Percentiles rank a stretch among this genome's conserved stretches.
Evolutionary conservation across 257 asterid genomes (phyloP).

Genomic region (Scutellaria minor): DNA sequence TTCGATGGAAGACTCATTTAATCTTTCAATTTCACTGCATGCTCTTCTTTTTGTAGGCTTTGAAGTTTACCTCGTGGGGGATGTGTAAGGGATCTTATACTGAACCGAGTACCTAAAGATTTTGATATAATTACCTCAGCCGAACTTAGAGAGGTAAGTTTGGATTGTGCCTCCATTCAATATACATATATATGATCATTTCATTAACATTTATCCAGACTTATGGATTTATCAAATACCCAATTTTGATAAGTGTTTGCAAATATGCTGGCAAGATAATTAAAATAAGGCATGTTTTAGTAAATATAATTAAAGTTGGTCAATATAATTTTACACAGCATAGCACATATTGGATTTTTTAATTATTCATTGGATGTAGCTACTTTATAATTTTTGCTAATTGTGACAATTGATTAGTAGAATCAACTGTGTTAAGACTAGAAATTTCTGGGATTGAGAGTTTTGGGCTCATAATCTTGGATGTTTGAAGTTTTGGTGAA

Average conservation of each 20-base stretch:
- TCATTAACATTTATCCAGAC: slow-evolving; percentile 3
- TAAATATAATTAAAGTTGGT: slow-evolving; percentile 5
- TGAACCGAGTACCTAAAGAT: slow-evolving; percentile 75
- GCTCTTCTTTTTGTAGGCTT: slow-evolving; percentile 50
- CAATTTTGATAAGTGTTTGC: neutral
- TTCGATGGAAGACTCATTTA: slow-evolving; percentile 16
- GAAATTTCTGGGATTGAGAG: neutral
- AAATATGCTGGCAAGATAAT: neutral
- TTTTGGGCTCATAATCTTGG: neutral
- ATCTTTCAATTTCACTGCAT: slow-evolving; percentile 11
- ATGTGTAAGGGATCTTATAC: slow-evolving; percentile 82
- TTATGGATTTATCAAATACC: neutral
- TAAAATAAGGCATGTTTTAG: slow-evolving; percentile 11
- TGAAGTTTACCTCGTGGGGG: slow-evolving; percentile 97
- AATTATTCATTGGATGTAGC: neutral
- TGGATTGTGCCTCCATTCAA: neutral
- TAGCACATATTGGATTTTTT: neutral
- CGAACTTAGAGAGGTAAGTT: slow-evolving; percentile 67
- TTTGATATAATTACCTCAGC: slow-evolving; percentile 87
- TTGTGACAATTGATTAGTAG: neutral
- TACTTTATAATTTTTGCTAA: slow-evolving; percentile 3
- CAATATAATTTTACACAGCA: neutral
- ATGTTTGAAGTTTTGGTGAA: neutral
- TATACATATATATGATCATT: slow-evolving; percentile 8
- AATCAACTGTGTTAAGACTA: neutral